These are phyloP conservation scores for Leccinum olivaceopallidum DNA, from an alignment of 768 basidiomycete genomes.

Conservation along the genomic window DNA sequence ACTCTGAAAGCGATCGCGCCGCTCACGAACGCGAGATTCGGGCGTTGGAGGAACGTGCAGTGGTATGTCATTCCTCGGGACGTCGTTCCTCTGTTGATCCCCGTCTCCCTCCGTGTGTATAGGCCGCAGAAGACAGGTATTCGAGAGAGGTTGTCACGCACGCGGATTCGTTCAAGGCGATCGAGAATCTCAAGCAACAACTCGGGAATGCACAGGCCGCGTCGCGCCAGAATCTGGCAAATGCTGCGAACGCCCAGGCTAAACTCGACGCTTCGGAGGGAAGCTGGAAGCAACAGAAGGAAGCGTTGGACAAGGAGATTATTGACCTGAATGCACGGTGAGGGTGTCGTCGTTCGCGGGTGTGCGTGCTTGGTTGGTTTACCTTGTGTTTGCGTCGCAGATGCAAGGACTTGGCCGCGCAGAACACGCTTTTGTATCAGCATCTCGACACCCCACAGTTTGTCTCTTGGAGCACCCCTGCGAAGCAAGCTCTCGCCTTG, in stretches of 20 bases:
- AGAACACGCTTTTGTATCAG: constrained; percentile 76
- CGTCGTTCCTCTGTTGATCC: not conserved
- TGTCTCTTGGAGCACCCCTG: no score
- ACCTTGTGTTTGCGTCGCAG: constrained; percentile 37
- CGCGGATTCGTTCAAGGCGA: constrained; percentile 78
- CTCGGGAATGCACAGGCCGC: constrained; percentile 51
- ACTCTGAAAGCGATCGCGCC: constrained; percentile 60
- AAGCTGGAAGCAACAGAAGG: constrained; percentile 82
- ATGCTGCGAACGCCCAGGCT: constrained; percentile 72
- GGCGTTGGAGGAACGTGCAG: constrained; percentile 65
- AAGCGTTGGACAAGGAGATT: constrained; percentile 76
- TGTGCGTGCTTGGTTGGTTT: not conserved
- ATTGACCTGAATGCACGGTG: constrained; percentile 71
- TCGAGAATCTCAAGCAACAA: constrained; percentile 65
- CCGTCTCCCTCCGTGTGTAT: not conserved
- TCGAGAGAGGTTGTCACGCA: constrained; percentile 81
- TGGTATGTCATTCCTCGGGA: constrained; percentile 40
- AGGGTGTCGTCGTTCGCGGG: constrained; percentile 11
- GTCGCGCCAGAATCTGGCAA: constrained; percentile 57
- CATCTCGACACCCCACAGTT: constrained; percentile 57
- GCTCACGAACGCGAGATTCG: constrained; percentile 67
- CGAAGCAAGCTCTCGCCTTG: no score
- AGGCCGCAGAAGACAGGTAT: constrained; percentile 82
- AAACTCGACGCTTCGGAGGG: constrained; percentile 70
- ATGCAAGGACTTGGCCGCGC: constrained; percentile 69